These are phyloP conservation scores for Metschnikowia vanudenii DNA, from an alignment of 805 yeast species.

Conservation along the genomic window DNA sequence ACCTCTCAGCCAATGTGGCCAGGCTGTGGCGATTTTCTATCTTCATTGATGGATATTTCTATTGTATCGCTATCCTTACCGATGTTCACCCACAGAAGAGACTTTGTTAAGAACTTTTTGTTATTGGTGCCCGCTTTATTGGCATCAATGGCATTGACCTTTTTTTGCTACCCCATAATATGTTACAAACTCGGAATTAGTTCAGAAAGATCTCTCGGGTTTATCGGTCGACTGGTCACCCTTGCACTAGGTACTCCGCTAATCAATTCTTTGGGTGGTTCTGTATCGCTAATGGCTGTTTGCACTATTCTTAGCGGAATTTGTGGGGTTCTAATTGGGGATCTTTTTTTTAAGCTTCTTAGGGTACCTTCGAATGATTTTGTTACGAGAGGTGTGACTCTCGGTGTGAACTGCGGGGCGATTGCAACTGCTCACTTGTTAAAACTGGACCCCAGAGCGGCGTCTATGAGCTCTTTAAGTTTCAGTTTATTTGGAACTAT, in stretches of 20 bases:
- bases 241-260: conserved; percentile 78
- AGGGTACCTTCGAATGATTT: conserved; percentile 61
- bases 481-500: conserved; percentile 72
- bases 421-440: conserved; percentile 76
- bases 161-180: conserved; percentile 68
- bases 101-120: conserved; percentile 57
- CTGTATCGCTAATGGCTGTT: conserved; percentile 71
- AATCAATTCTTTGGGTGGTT: conserved; percentile 64
- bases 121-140: conserved; percentile 60
- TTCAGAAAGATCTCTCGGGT: conserved; percentile 61
- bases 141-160: conserved; percentile 52
- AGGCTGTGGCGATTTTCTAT: conserved; percentile 77
- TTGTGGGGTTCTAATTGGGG: conserved; percentile 67
- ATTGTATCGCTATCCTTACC: conserved; percentile 76
- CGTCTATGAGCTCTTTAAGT: conserved; percentile 70
- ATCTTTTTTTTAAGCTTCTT: conserved; percentile 47
- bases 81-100: conserved; percentile 70
- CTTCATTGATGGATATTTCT: conserved; percentile 71
- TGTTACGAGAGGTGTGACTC: conserved; percentile 71
- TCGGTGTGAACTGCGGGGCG: conserved; percentile 80
- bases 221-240: conserved; percentile 77
- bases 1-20: conserved; percentile 52
- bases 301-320: conserved; percentile 77
- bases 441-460: conserved; percentile 72
- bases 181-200: conserved; percentile 66